phyloP scores from a whole-genome alignment of 2,329 filamentous ascomycete genomes.

The Ascochyta clinopodiicola region DNA sequence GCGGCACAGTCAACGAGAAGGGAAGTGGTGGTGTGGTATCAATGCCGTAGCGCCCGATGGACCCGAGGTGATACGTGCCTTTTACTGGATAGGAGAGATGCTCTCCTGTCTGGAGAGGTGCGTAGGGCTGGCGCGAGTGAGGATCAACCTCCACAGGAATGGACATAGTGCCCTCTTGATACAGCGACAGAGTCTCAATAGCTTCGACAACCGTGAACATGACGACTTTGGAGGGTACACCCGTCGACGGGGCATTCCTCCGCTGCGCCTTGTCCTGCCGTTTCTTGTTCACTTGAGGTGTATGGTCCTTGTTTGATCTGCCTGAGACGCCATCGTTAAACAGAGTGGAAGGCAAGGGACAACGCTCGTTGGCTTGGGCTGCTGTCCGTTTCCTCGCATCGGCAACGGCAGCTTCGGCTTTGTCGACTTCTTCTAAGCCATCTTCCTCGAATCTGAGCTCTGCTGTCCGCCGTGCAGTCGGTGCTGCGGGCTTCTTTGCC shows the following conservation, averaged over 20 bases:
- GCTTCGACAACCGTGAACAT: slow-evolving; percentile 24
- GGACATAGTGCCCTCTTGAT: slow-evolving; percentile 6
- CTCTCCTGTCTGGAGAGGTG: slow-evolving; percentile 12
- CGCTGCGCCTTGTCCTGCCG: neutral
- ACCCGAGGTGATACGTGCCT: slow-evolving; percentile 21
- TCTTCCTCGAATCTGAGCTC: slow-evolving; percentile 13
- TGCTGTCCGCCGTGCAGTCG: slow-evolving; percentile 2
- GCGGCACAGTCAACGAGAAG: slow-evolving; percentile 9
- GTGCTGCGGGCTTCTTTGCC: neutral
- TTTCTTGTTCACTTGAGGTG: neutral
- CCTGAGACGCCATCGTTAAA: neutral
- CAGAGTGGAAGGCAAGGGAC: neutral
- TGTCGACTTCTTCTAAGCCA: slow-evolving; percentile 10
- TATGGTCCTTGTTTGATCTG: neutral
- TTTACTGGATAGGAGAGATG: slow-evolving; percentile 17
- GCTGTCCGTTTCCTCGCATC: neutral
- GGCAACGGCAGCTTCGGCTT: slow-evolving; percentile 2
- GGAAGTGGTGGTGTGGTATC: neutral
- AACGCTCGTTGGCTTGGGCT: neutral
- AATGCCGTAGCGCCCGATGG: slow-evolving; percentile 18
- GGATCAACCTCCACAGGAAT: slow-evolving; percentile 5
- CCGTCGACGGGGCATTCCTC: neutral
- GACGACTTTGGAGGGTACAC: neutral
- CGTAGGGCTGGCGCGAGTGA: slow-evolving; percentile 8
- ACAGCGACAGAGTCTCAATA: slow-evolving; percentile 7